Conservation (phyloP, 192 early-diverging fungal genomes). For the Paraglomus brasilianum region DNA sequence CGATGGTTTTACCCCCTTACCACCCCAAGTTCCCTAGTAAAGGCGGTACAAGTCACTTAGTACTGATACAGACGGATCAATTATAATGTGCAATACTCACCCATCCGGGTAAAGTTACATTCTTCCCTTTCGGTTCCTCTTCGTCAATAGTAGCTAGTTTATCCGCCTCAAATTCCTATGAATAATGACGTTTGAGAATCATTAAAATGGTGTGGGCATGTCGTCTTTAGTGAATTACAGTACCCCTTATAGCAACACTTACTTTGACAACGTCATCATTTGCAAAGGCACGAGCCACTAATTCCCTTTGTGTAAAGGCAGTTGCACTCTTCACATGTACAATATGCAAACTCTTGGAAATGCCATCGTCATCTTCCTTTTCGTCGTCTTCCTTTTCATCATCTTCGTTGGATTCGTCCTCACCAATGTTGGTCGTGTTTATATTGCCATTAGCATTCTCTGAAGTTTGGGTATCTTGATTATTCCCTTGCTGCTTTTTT, state of each 20-base stretch:
- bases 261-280: constrained; percentile 83
- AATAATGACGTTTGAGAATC: not conserved
- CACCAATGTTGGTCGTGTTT: not conserved
- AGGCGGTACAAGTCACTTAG: too few relatives aligned
- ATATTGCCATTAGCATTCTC: not conserved
- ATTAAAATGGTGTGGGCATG: too few relatives aligned
- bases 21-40: constrained; percentile 74
- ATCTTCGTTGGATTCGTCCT: constrained; percentile 35
- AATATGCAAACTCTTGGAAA: constrained; percentile 44
- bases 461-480: not conserved
- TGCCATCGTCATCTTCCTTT: constrained; percentile 35
- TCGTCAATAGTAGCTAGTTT: constrained; percentile 68
- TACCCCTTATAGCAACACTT: not conserved
- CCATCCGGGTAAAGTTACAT: constrained; percentile 93
- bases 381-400: constrained; percentile 33
- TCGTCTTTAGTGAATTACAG: too few relatives aligned
- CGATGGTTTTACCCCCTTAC: constrained; percentile 49
- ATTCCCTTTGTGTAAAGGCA: constrained; percentile 70
- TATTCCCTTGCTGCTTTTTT: not conserved
- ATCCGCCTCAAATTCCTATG: constrained; percentile 82
- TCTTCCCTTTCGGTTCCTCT: constrained; percentile 77
- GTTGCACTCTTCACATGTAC: constrained; percentile 55
- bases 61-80: not conserved
- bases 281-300: constrained; percentile 93
- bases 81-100: constrained; percentile 17